Percentiles rank a stretch among this genome's conserved stretches.
Conservation (phyloP, 768 basidiomycete genomes). For the Crucibulum laeve region DNA sequence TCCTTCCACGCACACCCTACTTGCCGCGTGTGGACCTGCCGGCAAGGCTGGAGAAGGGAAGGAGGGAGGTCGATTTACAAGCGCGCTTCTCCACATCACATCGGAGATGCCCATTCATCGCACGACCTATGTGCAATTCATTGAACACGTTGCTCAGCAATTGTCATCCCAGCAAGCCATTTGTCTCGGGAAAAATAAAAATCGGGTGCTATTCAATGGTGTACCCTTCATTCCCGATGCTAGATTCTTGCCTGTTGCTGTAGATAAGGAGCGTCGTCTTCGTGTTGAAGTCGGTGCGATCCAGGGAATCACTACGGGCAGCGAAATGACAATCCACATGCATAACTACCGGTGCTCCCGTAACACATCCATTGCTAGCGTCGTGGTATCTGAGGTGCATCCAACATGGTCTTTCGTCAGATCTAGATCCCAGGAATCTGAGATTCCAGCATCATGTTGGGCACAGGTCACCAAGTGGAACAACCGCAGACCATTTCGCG, state of each 20-base stretch:
- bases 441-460: conserved; percentile 42
- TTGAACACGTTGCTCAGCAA: conserved; percentile 34
- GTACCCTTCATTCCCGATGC: conserved; percentile 51
- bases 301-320: conserved; percentile 62
- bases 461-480: conserved; percentile 49
- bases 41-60: conserved; percentile 58
- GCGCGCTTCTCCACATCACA: conserved; percentile 44
- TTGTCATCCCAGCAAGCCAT: conserved; percentile 43
- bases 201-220: conserved; percentile 50
- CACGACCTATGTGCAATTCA: conserved; percentile 44
- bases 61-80: conserved; percentile 60
- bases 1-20: conserved; percentile 42
- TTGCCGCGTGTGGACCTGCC: conserved; percentile 53
- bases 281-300: conserved; percentile 55
- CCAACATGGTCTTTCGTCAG: conserved; percentile 56
- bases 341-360: conserved; percentile 58
- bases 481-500: conserved; percentile 48
- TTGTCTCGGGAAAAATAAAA: conserved; percentile 44
- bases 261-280: conserved; percentile 30
- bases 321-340: conserved; percentile 54
- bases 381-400: conserved; percentile 48
- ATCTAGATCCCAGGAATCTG: conserved; percentile 26
- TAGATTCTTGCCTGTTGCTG: conserved; percentile 39
- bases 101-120: conserved; percentile 46
- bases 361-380: conserved; percentile 48